These are phyloP conservation scores for Lachnellula subtilissima DNA, from an alignment of 2,329 filamentous ascomycete species.

Conservation along the genomic window DNA sequence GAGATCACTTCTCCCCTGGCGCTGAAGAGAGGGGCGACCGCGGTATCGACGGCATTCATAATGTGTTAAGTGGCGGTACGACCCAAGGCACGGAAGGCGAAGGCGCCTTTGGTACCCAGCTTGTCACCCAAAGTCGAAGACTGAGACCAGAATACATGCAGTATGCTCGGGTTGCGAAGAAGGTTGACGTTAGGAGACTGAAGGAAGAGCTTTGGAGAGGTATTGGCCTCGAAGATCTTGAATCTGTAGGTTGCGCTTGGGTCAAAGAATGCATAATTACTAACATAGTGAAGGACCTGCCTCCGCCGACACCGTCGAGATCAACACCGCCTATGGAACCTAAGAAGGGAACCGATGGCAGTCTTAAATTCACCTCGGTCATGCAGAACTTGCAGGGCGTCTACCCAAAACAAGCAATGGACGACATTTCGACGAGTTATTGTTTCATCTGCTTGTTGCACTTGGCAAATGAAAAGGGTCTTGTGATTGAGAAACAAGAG, in stretches of 20 bases:
- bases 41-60: slow-evolving; percentile 45
- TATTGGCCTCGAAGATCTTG: slow-evolving; percentile 51
- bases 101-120: slow-evolving; percentile 56
- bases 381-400: slow-evolving; percentile 85
- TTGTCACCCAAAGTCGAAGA: slow-evolving; percentile 60
- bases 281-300: slow-evolving; percentile 20
- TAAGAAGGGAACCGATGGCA: slow-evolving; percentile 37
- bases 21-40: slow-evolving; percentile 41
- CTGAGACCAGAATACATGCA: slow-evolving; percentile 65
- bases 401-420: slow-evolving; percentile 80
- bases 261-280: not conserved
- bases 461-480: slow-evolving; percentile 70
- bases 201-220: slow-evolving; percentile 69
- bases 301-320: slow-evolving; percentile 24
- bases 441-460: slow-evolving; percentile 85
- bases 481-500: slow-evolving; percentile 51
- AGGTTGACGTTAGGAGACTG: slow-evolving; percentile 62
- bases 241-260: slow-evolving; percentile 38
- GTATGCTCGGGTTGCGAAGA: slow-evolving; percentile 66
- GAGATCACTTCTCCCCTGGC: slow-evolving; percentile 71
- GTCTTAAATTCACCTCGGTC: slow-evolving; percentile 80
- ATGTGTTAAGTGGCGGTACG: slow-evolving; percentile 47
- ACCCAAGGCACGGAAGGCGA: slow-evolving; percentile 37
- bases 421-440: slow-evolving; percentile 87
- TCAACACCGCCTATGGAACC: slow-evolving; percentile 33